Evolutionary conservation across 768 basidiomycete species (phyloP).

Genomic region (Daedaleopsis sinensis): DNA sequence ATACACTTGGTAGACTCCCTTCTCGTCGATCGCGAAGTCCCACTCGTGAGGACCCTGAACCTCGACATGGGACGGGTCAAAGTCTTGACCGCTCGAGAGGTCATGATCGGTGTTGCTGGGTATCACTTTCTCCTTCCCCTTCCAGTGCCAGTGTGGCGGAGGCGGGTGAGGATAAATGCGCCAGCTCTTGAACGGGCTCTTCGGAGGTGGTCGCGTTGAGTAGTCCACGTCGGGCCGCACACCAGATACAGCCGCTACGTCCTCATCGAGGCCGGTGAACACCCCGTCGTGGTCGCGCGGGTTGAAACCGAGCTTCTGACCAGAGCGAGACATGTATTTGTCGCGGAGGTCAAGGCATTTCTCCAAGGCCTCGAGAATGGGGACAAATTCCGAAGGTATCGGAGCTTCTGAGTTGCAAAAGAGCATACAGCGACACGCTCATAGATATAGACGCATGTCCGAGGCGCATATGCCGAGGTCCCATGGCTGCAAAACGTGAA

Average conservation of each 20-base stretch:
- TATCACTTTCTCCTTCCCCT: constrained; percentile 39
- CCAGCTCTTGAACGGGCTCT: constrained; percentile 64
- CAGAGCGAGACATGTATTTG: constrained; percentile 89
- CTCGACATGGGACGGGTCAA: constrained; percentile 69
- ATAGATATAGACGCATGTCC: not conserved
- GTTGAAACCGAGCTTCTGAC: constrained; percentile 93
- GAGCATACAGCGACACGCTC: not conserved
- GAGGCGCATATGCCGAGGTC: not conserved
- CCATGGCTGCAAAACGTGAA: not conserved
- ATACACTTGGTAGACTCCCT: constrained; percentile 92
- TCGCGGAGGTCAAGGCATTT: constrained; percentile 90
- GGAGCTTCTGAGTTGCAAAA: constrained; percentile 24
- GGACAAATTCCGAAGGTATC: constrained; percentile 26
- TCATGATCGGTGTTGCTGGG: constrained; percentile 20
- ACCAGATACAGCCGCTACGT: constrained; percentile 64
- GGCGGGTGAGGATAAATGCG: constrained; percentile 91
- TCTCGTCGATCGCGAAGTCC: constrained; percentile 77
- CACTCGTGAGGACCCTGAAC: constrained; percentile 72
- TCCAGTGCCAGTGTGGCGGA: constrained; percentile 96
- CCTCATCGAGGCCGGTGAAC: constrained; percentile 70
- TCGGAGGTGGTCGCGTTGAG: constrained; percentile 25
- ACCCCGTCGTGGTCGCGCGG: constrained; percentile 87
- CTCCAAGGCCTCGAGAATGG: constrained; percentile 71
- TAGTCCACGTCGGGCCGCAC: constrained; percentile 62
- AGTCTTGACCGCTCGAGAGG: constrained; percentile 48